These are phyloP conservation scores for Kalanchoe fedtschenkoi DNA, from an alignment of 164 flowering plant species.

Conservation along the genomic window DNA sequence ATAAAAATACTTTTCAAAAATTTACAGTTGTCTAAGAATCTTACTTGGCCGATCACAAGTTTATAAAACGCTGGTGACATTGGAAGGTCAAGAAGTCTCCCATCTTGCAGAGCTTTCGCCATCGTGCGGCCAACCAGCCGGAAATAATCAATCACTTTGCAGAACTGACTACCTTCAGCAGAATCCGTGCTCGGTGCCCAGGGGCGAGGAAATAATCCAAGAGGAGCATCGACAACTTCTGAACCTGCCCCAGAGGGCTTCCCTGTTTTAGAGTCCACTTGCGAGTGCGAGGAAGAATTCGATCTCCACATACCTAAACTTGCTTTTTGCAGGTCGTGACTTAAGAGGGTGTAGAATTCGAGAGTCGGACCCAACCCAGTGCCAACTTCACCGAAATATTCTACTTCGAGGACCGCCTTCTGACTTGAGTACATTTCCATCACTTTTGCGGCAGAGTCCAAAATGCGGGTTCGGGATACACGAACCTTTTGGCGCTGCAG, in stretches of 20 bases:
- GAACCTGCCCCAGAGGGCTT: constrained; percentile 18
- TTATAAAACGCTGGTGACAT: constrained; percentile 77
- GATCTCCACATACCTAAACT: constrained; percentile 88
- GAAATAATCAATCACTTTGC: constrained; percentile 63
- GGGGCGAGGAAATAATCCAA: constrained; percentile 95
- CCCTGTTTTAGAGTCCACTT: constrained; percentile 27
- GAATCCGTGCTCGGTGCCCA: constrained; percentile 67
- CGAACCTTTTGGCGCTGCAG: constrained; percentile 93
- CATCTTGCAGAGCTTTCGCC: constrained; percentile 99
- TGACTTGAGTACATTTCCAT: constrained; percentile 99
- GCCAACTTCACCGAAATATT: constrained; percentile 98
- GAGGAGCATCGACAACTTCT: constrained; percentile 60
- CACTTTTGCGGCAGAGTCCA: constrained; percentile 96
- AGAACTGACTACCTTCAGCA: constrained; percentile 62
- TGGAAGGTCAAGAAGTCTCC: constrained; percentile 89
- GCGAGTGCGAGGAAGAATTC: constrained; percentile 28
- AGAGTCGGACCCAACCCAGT: constrained; percentile 96
- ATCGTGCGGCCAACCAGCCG: constrained; percentile 83
- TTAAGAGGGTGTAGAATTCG: constrained; percentile 91
- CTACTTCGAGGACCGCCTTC: constrained; percentile 95
- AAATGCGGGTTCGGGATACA: constrained; percentile 79
- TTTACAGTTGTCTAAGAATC: constrained; percentile 8
- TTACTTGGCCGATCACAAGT: constrained; percentile 89
- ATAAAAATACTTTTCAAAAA: not conserved
- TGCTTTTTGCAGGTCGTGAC: constrained; percentile 79